These are phyloP conservation scores for Dinochytrium kinnereticum DNA, from an alignment of 371 early-diverging fungal genomes.

Conservation along the genomic window DNA sequence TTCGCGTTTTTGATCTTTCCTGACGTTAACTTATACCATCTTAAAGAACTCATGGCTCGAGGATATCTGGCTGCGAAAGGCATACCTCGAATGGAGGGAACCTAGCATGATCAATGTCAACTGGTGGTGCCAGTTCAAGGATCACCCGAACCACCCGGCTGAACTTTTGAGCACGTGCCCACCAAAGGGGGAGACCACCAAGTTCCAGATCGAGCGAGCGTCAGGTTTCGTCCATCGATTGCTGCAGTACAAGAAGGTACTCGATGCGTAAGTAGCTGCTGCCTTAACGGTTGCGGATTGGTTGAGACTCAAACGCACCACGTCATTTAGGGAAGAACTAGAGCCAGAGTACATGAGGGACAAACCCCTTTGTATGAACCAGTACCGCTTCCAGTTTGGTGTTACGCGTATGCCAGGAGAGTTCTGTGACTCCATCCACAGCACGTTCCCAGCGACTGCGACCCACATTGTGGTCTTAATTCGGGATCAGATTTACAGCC, in stretches of 20 bases:
- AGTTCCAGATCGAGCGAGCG: constrained; percentile 84
- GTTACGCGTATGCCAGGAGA: constrained; percentile 79
- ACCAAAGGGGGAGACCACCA: constrained; percentile 63
- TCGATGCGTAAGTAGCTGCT: constrained; percentile 62
- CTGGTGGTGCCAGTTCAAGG: constrained; percentile 72
- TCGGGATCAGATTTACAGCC: constrained; percentile 79
- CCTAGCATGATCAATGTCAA: constrained; percentile 84
- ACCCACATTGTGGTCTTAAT: constrained; percentile 83
- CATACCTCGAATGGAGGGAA: constrained; percentile 90
- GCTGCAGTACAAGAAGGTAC: constrained; percentile 72
- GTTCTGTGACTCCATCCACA: constrained; percentile 46
- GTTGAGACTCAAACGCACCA: too few species aligned
- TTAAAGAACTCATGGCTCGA: constrained; percentile 84
- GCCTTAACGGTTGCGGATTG: constrained; percentile 8
- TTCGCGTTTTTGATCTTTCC: constrained; percentile 4
- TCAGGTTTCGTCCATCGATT: constrained; percentile 76
- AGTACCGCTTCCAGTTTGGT: constrained; percentile 79
- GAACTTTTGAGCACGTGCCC: constrained; percentile 49
- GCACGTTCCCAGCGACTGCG: constrained; percentile 53
- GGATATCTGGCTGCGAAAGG: constrained; percentile 82
- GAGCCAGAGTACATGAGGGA: constrained; percentile 48
- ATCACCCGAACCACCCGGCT: constrained; percentile 71
- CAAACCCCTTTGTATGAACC: constrained; percentile 54
- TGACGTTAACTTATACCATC: neutral
- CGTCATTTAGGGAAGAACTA: constrained; percentile 25